Evolutionary conservation across 108 stramenopile species (phyloP).

Genomic region (Skeletonema menzelii): DNA sequence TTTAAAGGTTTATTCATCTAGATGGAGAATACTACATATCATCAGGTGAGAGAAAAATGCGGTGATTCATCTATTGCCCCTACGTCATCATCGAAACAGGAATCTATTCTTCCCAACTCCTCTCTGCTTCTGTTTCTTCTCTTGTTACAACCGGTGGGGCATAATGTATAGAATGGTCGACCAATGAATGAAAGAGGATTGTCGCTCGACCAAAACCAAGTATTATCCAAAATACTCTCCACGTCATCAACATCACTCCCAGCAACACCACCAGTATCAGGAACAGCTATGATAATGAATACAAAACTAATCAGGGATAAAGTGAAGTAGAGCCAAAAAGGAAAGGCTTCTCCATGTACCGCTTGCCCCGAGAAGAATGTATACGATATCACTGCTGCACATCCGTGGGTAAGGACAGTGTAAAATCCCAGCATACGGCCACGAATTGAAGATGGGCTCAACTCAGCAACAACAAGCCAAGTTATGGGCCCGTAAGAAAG

Average conservation of each 20-base stretch:
- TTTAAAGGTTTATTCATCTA: background rate
- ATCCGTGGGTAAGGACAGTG: constrained; percentile 40
- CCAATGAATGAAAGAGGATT: constrained; percentile 14
- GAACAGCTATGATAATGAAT: constrained; percentile 41
- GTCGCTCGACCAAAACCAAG: constrained; percentile 40
- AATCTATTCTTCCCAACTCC: constrained; percentile 45
- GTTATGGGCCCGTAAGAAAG: constrained; percentile 61
- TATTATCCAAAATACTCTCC: constrained; percentile 39
- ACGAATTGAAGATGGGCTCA: constrained; percentile 54
- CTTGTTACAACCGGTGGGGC: constrained; percentile 10
- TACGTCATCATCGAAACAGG: constrained; percentile 46
- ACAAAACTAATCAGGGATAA: constrained; percentile 29
- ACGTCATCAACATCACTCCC: constrained; percentile 42
- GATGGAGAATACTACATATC: background rate
- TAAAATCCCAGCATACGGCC: constrained; percentile 56
- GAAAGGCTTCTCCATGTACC: constrained; percentile 33
- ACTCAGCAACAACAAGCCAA: constrained; percentile 55
- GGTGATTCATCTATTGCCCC: constrained; percentile 2
- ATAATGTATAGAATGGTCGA: background rate
- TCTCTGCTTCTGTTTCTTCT: constrained; percentile 8
- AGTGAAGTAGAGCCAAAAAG: constrained; percentile 47
- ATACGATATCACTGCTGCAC: constrained; percentile 43
- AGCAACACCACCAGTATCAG: constrained; percentile 45
- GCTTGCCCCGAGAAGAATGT: constrained; percentile 49
- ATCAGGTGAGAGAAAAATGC: background rate